Percentiles rank a stretch among this genome's conserved stretches.
Evolutionary conservation across 2,329 filamentous ascomycete species (phyloP).

Genomic region (Fusarium floridanum): DNA sequence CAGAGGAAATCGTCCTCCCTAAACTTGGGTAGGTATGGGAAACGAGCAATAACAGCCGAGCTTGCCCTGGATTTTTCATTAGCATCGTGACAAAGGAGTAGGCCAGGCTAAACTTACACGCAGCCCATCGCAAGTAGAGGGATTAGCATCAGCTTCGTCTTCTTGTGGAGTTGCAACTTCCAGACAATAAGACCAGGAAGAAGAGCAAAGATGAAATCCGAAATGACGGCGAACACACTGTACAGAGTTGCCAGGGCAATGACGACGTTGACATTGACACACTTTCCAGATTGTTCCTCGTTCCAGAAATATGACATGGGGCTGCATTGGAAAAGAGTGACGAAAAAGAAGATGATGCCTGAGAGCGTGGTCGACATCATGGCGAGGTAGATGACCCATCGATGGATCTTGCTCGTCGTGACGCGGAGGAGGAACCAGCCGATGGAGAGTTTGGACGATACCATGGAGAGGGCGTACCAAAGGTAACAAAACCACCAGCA

Average conservation of each 20-base stretch:
- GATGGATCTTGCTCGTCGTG: constrained; percentile 32
- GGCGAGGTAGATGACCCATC: constrained; percentile 46
- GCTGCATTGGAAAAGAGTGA: constrained; percentile 48
- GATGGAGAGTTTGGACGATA: constrained; percentile 52
- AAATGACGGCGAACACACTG: constrained; percentile 59
- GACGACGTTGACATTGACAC: constrained; percentile 53
- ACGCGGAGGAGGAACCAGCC: constrained; percentile 52
- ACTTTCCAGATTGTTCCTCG: constrained; percentile 39
- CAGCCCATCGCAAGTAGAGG: constrained; percentile 68
- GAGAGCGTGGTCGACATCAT: constrained; percentile 47
- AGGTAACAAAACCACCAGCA: constrained; percentile 50
- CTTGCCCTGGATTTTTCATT: constrained; percentile 50
- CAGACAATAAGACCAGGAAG: constrained; percentile 65
- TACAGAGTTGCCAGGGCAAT: constrained; percentile 63
- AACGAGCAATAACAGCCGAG: constrained; percentile 54
- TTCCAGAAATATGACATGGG: constrained; percentile 49
- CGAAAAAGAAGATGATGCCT: constrained; percentile 49
- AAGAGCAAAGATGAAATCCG: constrained; percentile 62
- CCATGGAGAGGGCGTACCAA: constrained; percentile 45
- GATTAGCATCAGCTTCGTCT: constrained; percentile 62
- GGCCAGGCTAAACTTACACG: constrained; percentile 46
- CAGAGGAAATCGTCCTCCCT: constrained; percentile 56
- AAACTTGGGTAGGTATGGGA: constrained; percentile 51
- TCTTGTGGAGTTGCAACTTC: constrained; percentile 63
- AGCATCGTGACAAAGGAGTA: not conserved